phyloP scores from a whole-genome alignment of 1,284 basidiomycete genomes.

The Ceratobasidium sp. region DNA sequence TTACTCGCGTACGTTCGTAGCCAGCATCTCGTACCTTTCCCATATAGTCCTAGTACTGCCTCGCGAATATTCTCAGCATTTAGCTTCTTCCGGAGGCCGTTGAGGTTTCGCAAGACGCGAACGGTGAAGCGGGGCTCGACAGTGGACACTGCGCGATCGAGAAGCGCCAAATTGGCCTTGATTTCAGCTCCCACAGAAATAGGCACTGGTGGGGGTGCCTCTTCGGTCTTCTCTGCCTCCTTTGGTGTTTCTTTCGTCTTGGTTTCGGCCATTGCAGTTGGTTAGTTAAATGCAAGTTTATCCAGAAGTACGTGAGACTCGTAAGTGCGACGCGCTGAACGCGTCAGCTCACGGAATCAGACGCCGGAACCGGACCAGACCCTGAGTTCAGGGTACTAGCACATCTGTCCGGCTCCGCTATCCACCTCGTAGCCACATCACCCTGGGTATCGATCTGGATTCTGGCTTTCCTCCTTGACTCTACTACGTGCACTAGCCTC shows the following conservation, averaged over 20 bases:
- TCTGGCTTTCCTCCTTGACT: too few species aligned
- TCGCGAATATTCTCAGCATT: slow-evolving; percentile 71
- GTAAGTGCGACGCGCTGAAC: slow-evolving; percentile 42
- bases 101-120: slow-evolving; percentile 87
- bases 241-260: slow-evolving; percentile 31
- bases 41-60: slow-evolving; percentile 81
- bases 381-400: slow-evolving; percentile 14
- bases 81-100: slow-evolving; percentile 82
- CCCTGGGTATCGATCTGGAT: too few species aligned
- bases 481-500: too few species aligned
- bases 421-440: not conserved
- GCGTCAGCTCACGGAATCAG: slow-evolving; percentile 40
- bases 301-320: not conserved
- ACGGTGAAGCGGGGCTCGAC: slow-evolving; percentile 95
- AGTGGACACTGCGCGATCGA: slow-evolving; percentile 88
- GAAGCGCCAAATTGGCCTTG: slow-evolving; percentile 79
- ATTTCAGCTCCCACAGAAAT: slow-evolving; percentile 43
- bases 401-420: not conserved
- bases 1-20: not conserved
- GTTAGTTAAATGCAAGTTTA: not conserved
- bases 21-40: slow-evolving; percentile 68
- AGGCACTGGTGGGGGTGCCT: slow-evolving; percentile 22
- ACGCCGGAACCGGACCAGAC: slow-evolving; percentile 2
- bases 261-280: slow-evolving; percentile 16
- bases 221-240: slow-evolving; percentile 29